These are phyloP conservation scores for Biscogniauxia marginata DNA, from an alignment of 2,329 filamentous ascomycete genomes.

Conservation along the genomic window DNA sequence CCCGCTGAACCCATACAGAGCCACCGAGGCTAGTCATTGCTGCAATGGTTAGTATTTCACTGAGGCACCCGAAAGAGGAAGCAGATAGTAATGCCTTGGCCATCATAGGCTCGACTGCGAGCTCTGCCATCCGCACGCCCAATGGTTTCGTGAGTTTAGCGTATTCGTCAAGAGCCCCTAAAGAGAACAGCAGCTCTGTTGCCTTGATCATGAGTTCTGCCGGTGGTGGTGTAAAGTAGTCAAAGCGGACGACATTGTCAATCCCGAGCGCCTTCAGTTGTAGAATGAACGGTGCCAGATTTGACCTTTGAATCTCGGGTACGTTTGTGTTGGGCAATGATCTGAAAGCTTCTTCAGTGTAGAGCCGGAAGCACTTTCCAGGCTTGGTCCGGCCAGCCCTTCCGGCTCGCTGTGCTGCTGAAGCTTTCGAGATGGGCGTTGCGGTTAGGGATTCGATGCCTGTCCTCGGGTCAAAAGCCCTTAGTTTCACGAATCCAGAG, in stretches of 20 bases:
- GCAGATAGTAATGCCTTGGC: constrained; percentile 81
- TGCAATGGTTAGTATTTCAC: constrained; percentile 85
- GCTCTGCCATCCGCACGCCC: constrained; percentile 88
- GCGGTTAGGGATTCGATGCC: constrained; percentile 86
- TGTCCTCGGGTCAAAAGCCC: constrained; percentile 78
- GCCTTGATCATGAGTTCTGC: constrained; percentile 81
- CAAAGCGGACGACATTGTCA: constrained; percentile 88
- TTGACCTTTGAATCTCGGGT: constrained; percentile 90
- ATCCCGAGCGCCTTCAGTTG: constrained; percentile 95
- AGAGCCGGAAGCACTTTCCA: constrained; percentile 92
- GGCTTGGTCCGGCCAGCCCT: constrained; percentile 85
- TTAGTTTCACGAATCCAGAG: constrained; percentile 85
- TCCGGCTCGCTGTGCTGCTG: constrained; percentile 87
- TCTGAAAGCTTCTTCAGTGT: constrained; percentile 73
- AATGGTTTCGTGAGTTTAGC: constrained; percentile 86
- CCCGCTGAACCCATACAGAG: constrained; percentile 77
- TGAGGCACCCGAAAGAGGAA: constrained; percentile 71
- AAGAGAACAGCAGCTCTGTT: constrained; percentile 80
- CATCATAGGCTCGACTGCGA: constrained; percentile 95
- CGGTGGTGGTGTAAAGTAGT: constrained; percentile 83
- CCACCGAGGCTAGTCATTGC: constrained; percentile 90
- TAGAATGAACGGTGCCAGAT: constrained; percentile 82
- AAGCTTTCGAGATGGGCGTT: constrained; percentile 82
- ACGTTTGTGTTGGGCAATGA: constrained; percentile 69
- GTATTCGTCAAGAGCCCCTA: constrained; percentile 85